Evolutionary conservation across 2,329 filamentous ascomycete genomes (phyloP).

Genomic region (Xylariomycetidae sp.): DNA sequence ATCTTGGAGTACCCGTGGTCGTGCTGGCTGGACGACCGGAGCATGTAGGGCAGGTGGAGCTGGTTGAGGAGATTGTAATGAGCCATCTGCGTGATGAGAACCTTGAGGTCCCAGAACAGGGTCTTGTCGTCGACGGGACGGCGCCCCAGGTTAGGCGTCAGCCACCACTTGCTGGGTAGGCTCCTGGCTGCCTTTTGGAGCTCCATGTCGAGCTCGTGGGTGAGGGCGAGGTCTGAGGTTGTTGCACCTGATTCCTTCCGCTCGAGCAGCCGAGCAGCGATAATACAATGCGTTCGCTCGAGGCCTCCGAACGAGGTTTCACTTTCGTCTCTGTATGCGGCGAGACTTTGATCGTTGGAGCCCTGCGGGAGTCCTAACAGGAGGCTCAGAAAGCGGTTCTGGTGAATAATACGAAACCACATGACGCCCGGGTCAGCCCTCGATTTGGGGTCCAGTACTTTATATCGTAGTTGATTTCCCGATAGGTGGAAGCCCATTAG

Average conservation of each 20-base stretch:
- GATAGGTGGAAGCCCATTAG: constrained; percentile 34
- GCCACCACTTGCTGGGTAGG: constrained; percentile 34
- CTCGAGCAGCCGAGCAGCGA: constrained; percentile 27
- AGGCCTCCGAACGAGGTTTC: constrained; percentile 1
- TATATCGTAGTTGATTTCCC: constrained; percentile 8
- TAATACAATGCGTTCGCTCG: constrained; percentile 6
- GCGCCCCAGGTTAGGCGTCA: constrained; percentile 17
- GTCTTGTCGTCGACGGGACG: constrained; percentile 6
- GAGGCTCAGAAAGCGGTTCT: constrained; percentile 1
- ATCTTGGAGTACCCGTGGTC: constrained; percentile 25
- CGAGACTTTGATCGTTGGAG: constrained; percentile 1
- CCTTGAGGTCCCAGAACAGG: constrained; percentile 25
- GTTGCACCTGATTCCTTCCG: constrained; percentile 26
- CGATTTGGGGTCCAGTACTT: constrained; percentile 23
- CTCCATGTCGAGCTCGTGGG: constrained; percentile 28
- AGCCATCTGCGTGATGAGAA: constrained; percentile 33
- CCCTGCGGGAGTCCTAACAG: constrained; percentile 2
- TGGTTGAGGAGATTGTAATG: constrained; percentile 37
- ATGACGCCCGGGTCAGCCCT: constrained; percentile 30
- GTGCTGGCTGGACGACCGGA: constrained; percentile 15
- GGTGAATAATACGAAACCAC: constrained; percentile 28
- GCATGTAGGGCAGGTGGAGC: constrained; percentile 40
- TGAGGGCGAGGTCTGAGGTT: constrained; percentile 18
- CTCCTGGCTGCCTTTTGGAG: constrained; percentile 25
- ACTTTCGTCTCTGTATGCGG: neutral